Evolutionary conservation across 768 basidiomycete species (phyloP), one percentile per base, ranked within the genome.

Genomic region (Termitomyces sp.): DNA sequence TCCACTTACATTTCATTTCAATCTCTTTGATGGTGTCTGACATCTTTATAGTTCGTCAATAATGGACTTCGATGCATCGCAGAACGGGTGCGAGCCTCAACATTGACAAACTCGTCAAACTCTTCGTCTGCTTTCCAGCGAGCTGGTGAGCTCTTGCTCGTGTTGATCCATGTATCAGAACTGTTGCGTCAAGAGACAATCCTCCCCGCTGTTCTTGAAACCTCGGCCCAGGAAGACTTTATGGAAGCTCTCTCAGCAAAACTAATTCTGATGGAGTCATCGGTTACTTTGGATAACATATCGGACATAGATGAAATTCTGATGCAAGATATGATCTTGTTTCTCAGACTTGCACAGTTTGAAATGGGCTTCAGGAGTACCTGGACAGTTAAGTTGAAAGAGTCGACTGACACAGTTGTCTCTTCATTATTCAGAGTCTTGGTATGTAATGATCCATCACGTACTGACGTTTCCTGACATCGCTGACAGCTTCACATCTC

Each of bases 271-370:
- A 63, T 83, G 39, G 75, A 79, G 59, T 66, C 72, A 2, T 66
- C 73, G 50, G 70, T 81, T 44, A 63, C 68, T 2, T 55, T 67
- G 4, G 56, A 53, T 24, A 60, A 70, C 33, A 60, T 52, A n/a
- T 59, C 63, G 5, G 59, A 62, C 22, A 63, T 50, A 27, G 56
- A 59, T 20, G 65, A 55, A 45, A 66, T 68, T 62, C 58, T 75
- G 18, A 75, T 78, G 0, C 74, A 81, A 46, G 73, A 75, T 13
- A 70, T 82, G 31, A 75, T 88, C 22, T 78, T 91, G 36, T 70
- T 91, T 31, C 79, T 82, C 2, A 84, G 90, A 2, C 72, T 92
- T 16, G 64, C 91, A 24, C 90, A 93, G 65, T 92, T 92, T 60
- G 79, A 84, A 66, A 74, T 92, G 8, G 84, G 87, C 24, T 87